Evolutionary conservation across 116 monocot genomes (phyloP).

Genomic region (Papilionanthe hybrid): DNA sequence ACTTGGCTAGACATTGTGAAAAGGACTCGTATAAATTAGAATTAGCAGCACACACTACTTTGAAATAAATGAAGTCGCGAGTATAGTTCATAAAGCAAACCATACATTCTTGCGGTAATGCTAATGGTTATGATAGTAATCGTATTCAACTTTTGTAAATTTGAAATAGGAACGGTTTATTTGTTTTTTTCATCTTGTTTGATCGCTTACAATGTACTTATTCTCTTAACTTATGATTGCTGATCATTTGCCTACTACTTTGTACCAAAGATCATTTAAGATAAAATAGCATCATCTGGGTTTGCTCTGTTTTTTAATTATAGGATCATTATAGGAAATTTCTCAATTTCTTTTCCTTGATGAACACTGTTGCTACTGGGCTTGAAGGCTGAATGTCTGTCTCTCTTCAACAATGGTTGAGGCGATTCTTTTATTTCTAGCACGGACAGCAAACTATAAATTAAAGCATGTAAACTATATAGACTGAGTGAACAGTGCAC

Average conservation of each 20-base stretch:
- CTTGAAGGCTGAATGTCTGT: too few species aligned
- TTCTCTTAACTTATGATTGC: background rate
- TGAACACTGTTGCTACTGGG: too few species aligned
- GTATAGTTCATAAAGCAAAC: background rate
- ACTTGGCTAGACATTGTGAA: background rate
- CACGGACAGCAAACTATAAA: too few species aligned
- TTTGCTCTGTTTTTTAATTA: background rate
- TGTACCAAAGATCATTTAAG: background rate
- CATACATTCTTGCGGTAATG: background rate
- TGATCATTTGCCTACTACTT: background rate
- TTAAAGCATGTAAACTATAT: too few species aligned
- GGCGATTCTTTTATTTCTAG: too few species aligned
- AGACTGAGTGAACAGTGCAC: too few species aligned
- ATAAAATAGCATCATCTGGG: background rate
- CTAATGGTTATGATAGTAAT: background rate
- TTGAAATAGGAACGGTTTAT: background rate
- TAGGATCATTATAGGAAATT: background rate
- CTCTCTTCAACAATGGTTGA: too few species aligned
- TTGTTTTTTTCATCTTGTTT: background rate
- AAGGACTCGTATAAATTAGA: background rate
- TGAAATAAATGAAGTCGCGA: background rate
- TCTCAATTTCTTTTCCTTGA: too few species aligned
- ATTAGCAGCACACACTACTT: background rate
- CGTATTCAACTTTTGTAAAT: background rate
- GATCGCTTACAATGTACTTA: background rate